Evolutionary conservation across 805 yeast species (phyloP).

Genomic region (Kodamaea leandrae): DNA sequence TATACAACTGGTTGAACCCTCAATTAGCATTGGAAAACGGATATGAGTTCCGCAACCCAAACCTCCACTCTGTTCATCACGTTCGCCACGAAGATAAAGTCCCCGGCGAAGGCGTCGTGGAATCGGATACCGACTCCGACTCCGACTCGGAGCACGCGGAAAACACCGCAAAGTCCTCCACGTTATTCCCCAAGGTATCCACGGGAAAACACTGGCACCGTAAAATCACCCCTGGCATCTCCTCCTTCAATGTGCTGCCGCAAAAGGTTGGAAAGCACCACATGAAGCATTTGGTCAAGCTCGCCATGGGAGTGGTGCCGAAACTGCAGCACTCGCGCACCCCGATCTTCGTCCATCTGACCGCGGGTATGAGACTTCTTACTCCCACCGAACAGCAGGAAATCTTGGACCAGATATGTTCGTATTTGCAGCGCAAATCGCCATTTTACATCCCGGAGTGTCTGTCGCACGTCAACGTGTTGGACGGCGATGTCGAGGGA

Average conservation of each 20-base stretch:
- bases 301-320: slow-evolving; percentile 54
- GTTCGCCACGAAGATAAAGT: not conserved
- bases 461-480: slow-evolving; percentile 52
- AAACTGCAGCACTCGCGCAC: slow-evolving; percentile 58
- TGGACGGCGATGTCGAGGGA: slow-evolving; percentile 67
- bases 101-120: slow-evolving; percentile 4
- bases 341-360: slow-evolving; percentile 66
- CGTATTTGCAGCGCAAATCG: slow-evolving; percentile 45
- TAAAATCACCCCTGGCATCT: slow-evolving; percentile 56
- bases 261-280: slow-evolving; percentile 53
- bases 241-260: slow-evolving; percentile 48
- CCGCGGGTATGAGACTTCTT: slow-evolving; percentile 65
- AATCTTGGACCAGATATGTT: slow-evolving; percentile 49
- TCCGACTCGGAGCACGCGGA: not conserved
- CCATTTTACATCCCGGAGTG: slow-evolving; percentile 63
- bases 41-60: slow-evolving; percentile 1
- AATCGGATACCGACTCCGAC: slow-evolving; percentile 14
- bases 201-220: slow-evolving; percentile 46
- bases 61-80: not conserved
- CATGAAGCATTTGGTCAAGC: slow-evolving; percentile 45
- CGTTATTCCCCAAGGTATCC: slow-evolving; percentile 28
- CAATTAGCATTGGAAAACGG: slow-evolving; percentile 22
- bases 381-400: slow-evolving; percentile 49
- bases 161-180: not conserved
- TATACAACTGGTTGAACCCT: slow-evolving; percentile 55